Evolutionary conservation across 495 filamentous ascomycete genomes (phyloP).

Genomic region (Trichoderma parareesei): DNA sequence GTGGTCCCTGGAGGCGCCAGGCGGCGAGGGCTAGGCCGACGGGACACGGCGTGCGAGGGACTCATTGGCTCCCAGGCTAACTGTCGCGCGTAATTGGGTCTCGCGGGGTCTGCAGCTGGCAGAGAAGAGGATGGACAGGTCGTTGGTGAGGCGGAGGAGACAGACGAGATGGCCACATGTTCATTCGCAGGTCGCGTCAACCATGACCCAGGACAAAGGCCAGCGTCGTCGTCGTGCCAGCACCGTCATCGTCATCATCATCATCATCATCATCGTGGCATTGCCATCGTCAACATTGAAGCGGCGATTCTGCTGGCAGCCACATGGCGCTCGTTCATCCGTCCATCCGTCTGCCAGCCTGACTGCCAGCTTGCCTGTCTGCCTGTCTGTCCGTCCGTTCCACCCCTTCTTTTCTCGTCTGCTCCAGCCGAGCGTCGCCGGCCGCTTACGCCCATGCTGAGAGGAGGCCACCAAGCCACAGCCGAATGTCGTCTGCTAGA

Average conservation of each 20-base stretch:
- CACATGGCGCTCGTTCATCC: not conserved
- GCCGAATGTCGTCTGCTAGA: not conserved
- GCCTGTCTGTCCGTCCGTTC: not conserved
- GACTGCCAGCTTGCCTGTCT: not conserved
- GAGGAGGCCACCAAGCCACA: not conserved
- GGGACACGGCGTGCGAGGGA: not conserved
- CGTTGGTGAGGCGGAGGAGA: not conserved
- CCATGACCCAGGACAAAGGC: not conserved
- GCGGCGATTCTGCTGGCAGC: not conserved
- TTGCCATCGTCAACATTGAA: no score
- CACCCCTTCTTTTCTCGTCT: not conserved
- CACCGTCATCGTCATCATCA: not conserved
- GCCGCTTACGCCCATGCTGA: not conserved
- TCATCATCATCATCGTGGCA: not conserved
- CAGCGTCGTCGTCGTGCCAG: not conserved
- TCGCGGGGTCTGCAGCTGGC: not conserved
- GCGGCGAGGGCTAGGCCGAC: not conserved
- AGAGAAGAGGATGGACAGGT: not conserved
- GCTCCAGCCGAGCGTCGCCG: not conserved
- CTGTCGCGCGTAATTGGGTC: not conserved
- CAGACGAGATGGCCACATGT: not conserved
- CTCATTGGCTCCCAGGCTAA: not conserved
- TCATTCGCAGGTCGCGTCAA: not conserved
- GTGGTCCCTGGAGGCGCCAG: slow-evolving; percentile 2
- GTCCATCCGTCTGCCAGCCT: no score